Percentiles rank a stretch among this genome's conserved stretches.
Evolutionary conservation across 106 monocot species (phyloP).

Genomic region (Xerophyta viscosa): DNA sequence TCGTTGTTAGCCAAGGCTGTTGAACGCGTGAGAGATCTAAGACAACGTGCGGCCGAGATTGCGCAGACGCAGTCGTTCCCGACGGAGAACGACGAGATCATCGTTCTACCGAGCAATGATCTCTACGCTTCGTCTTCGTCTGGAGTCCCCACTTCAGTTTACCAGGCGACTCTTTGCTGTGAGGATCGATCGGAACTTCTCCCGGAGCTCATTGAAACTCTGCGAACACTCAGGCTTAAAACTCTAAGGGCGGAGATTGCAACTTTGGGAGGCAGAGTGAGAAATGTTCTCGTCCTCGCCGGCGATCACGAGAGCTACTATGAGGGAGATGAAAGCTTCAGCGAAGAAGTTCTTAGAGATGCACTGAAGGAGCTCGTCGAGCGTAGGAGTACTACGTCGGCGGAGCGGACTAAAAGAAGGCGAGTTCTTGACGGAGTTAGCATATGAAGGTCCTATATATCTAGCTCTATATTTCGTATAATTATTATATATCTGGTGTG

Average conservation of each 20-base stretch:
- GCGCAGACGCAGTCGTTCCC: conserved; percentile 31
- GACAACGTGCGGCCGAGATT: conserved; percentile 36
- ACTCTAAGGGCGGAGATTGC: conserved; percentile 63
- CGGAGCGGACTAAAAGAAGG: conserved; percentile 33
- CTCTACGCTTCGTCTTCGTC: not conserved
- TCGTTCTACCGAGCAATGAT: conserved; percentile 30
- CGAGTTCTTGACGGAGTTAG: conserved; percentile 8
- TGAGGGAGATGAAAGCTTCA: conserved; percentile 8
- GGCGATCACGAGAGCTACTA: conserved; percentile 19
- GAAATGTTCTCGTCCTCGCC: conserved; percentile 52
- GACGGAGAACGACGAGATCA: conserved; percentile 49
- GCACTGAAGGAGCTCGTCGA: conserved; percentile 46
- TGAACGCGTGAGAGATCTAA: conserved; percentile 45
- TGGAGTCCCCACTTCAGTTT: conserved; percentile 15
- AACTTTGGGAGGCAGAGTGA: conserved; percentile 50
- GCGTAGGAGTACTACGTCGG: conserved; percentile 8
- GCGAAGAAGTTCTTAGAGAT: conserved; percentile 22
- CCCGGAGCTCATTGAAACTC: conserved; percentile 52
- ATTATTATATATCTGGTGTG: too few species aligned
- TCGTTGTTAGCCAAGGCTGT: conserved; percentile 59
- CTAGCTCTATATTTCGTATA: not conserved
- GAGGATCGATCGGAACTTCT: conserved; percentile 58
- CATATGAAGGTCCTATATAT: conserved; percentile 3
- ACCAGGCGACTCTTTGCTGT: conserved; percentile 60
- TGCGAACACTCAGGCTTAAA: conserved; percentile 36